Evolutionary conservation across 2,329 filamentous ascomycete species (phyloP).

Genomic region (Stromatinia cepivora): DNA sequence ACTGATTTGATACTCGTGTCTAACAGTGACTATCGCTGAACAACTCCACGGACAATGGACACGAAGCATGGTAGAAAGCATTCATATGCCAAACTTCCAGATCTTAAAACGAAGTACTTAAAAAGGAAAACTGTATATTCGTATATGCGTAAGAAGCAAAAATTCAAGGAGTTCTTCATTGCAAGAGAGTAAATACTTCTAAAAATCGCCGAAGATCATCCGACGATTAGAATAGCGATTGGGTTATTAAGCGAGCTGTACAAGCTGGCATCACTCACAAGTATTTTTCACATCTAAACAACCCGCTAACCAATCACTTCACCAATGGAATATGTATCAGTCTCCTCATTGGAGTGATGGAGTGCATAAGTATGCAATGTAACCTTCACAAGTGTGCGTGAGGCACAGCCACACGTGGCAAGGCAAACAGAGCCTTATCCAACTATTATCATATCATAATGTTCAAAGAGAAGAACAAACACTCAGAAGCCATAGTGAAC

Average conservation of each 20-base stretch:
- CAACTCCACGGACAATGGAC: neutral
- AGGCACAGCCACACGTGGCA: conserved; percentile 18
- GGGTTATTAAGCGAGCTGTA: neutral
- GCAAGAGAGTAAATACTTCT: neutral
- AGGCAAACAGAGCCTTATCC: neutral
- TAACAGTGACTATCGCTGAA: neutral
- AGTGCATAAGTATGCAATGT: conserved; percentile 6
- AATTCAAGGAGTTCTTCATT: neutral
- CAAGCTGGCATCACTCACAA: neutral
- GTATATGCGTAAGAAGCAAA: no score
- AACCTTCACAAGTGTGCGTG: conserved; percentile 10
- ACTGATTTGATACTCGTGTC: neutral
- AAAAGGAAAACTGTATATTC: neutral
- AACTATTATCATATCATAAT: neutral
- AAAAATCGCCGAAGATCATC: neutral
- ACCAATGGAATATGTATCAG: neutral
- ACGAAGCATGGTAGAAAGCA: neutral
- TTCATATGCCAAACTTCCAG: no score
- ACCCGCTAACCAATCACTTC: neutral
- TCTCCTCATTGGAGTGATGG: conserved; percentile 6
- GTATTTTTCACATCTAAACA: neutral
- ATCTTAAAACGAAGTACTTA: neutral
- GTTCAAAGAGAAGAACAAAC: conserved; percentile 8
- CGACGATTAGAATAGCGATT: neutral
- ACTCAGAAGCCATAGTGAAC: neutral